A percentile compares a stretch with the other conserved stretches of the same genome.
Evolutionary conservation across 768 basidiomycete species (phyloP).

Genomic region (Lactarius sp.): DNA sequence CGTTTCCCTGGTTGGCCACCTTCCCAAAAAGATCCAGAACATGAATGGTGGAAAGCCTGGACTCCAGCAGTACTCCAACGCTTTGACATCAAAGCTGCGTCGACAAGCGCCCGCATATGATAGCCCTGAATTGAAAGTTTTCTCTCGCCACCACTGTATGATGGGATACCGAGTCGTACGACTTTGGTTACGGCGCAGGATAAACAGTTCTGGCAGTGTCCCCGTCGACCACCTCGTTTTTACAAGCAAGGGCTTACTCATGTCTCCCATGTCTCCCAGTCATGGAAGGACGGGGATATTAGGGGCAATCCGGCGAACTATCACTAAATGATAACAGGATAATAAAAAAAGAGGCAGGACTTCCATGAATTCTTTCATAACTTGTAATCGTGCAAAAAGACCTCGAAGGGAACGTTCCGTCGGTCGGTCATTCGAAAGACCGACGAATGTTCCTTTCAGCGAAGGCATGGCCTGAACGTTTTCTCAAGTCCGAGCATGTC

Average conservation of each 20-base stretch:
- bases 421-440: constrained; percentile 10
- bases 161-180: background rate
- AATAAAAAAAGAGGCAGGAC: background rate
- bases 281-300: constrained; percentile 5
- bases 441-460: constrained; percentile 18
- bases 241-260: background rate
- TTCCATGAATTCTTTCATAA: constrained; percentile 11
- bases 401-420: constrained; percentile 18
- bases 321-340: background rate
- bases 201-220: background rate
- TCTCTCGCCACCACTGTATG: constrained; percentile 1
- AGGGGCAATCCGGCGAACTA: background rate
- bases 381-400: background rate
- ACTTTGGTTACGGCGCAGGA: constrained; percentile 1
- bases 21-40: background rate
- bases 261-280: background rate
- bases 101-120: constrained; percentile 4
- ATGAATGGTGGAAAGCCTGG: constrained; percentile 6
- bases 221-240: background rate
- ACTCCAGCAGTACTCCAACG: background rate
- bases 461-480: constrained; percentile 1
- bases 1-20: background rate
- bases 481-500: constrained; percentile 14
- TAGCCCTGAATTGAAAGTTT: background rate
- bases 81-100: constrained; percentile 12